Percentiles rank a stretch among this genome's conserved stretches.
These are phyloP conservation scores for Hanseniaspora pseudoguilliermondii DNA, from an alignment of 805 yeast genomes.

Conservation along the genomic window DNA sequence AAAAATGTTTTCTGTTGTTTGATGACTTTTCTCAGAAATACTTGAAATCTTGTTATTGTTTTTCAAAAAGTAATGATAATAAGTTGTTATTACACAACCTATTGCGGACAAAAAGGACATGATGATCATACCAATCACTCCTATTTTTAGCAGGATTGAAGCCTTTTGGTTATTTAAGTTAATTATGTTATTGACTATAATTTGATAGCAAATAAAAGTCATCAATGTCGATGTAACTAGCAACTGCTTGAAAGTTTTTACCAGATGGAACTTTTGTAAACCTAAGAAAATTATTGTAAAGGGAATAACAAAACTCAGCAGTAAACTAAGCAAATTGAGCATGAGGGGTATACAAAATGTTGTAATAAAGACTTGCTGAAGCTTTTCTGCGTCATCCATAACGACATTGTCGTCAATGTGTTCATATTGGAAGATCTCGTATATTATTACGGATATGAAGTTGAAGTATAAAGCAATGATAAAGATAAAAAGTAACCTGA, in stretches of 20 bases:
- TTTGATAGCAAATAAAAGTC: background rate
- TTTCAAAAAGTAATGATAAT: constrained; percentile 5
- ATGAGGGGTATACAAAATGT: background rate
- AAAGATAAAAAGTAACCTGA: background rate
- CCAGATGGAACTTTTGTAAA: constrained; percentile 1
- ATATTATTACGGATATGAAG: constrained; percentile 1
- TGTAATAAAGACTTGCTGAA: background rate
- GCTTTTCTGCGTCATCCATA: background rate
- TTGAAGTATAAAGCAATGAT: constrained; percentile 2
- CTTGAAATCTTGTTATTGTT: background rate
- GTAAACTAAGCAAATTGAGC: background rate
- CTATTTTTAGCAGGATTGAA: background rate
- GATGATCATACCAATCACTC: constrained; percentile 1
- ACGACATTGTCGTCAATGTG: background rate
- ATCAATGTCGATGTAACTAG: background rate
- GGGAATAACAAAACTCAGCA: constrained; percentile 1
- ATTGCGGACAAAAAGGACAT: constrained; percentile 10
- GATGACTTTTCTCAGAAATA: background rate
- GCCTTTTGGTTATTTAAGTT: constrained; percentile 1
- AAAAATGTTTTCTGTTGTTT: background rate
- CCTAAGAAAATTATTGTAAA: constrained; percentile 2
- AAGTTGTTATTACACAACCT: constrained; percentile 11
- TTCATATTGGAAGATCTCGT: constrained; percentile 9
- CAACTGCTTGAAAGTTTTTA: background rate
- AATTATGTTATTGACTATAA: constrained; percentile 3